Evolutionary conservation across 2,329 filamentous ascomycete genomes (phyloP).

Genomic region (Claviceps paspali): DNA sequence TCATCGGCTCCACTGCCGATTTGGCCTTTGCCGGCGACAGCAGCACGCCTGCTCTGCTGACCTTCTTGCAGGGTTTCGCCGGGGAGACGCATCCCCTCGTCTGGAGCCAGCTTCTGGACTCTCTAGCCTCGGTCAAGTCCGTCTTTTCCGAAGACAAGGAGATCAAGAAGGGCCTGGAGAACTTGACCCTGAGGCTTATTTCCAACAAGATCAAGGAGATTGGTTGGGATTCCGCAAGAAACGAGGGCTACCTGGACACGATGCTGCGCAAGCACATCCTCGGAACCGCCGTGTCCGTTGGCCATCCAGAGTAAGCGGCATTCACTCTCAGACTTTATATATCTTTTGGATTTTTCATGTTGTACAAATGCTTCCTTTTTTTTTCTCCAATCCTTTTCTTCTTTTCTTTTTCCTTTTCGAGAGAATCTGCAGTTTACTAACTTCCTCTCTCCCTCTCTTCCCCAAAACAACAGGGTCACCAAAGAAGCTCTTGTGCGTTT

Average conservation of each 20-base stretch:
- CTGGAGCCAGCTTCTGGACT: constrained; percentile 71
- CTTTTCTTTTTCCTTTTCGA: background rate
- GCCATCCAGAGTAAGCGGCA: constrained; percentile 62
- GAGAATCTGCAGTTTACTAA: too few species aligned
- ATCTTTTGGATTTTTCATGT: background rate
- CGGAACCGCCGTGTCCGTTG: constrained; percentile 55
- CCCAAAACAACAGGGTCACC: constrained; percentile 34
- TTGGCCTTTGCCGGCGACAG: constrained; percentile 78
- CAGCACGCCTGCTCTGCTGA: constrained; percentile 65
- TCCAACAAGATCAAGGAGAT: constrained; percentile 59
- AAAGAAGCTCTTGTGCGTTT: constrained; percentile 67
- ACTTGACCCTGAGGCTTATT: constrained; percentile 66
- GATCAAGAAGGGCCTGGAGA: constrained; percentile 57
- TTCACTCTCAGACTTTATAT: too few species aligned
- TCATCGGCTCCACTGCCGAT: constrained; percentile 79
- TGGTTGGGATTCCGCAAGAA: constrained; percentile 69
- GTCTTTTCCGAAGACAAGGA: constrained; percentile 66
- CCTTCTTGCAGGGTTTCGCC: constrained; percentile 72
- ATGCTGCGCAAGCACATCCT: constrained; percentile 76
- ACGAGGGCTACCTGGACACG: constrained; percentile 68
- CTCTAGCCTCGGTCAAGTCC: constrained; percentile 62
- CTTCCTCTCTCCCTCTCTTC: too few species aligned
- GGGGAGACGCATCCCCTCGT: constrained; percentile 75
- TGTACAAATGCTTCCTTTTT: background rate
- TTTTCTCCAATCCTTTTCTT: background rate